Evolutionary conservation across 176 grass and related monocot genomes (phyloP).

Genomic region (Luzula sylvatica): DNA sequence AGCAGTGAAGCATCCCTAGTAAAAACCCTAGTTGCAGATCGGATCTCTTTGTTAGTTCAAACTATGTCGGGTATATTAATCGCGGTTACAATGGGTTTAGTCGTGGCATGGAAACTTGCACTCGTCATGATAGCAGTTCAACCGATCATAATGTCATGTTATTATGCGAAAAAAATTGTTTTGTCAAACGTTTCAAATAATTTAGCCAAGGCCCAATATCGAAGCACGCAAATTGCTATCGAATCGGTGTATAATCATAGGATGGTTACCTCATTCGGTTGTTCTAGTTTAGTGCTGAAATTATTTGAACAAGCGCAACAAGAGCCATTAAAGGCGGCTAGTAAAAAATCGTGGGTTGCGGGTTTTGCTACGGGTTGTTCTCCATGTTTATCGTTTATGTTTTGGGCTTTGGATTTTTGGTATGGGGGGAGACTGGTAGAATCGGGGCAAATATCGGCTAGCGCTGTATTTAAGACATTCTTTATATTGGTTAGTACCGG

Average conservation of each 20-base stretch:
- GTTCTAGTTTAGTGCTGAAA: slow-evolving; percentile 59
- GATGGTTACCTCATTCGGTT: slow-evolving; percentile 97
- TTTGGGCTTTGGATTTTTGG: slow-evolving; percentile 99
- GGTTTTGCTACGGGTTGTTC: slow-evolving; percentile 78
- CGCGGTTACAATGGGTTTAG: slow-evolving; percentile 77
- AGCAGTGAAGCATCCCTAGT: slow-evolving; percentile 84
- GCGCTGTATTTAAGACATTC: slow-evolving; percentile 99
- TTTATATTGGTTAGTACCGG: slow-evolving; percentile 97
- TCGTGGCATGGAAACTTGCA: slow-evolving; percentile 92
- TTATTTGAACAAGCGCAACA: slow-evolving; percentile 75
- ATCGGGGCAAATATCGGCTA: slow-evolving; percentile 65
- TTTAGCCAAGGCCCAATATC: slow-evolving; percentile 76
- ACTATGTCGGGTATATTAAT: slow-evolving; percentile 76
- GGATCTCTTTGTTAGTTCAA: slow-evolving; percentile 87
- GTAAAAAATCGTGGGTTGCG: slow-evolving; percentile 90
- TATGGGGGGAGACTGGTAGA: slow-evolving; percentile 82
- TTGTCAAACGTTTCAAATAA: slow-evolving; percentile 83
- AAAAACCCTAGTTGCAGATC: slow-evolving; percentile 90
- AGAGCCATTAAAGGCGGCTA: slow-evolving; percentile 65
- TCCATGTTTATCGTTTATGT: slow-evolving; percentile 81
- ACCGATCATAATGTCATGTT: slow-evolving; percentile 75
- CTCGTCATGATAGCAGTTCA: slow-evolving; percentile 99
- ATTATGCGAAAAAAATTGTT: slow-evolving; percentile 89
- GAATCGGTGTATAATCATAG: slow-evolving; percentile 94
- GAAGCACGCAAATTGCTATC: slow-evolving; percentile 92